Evolutionary conservation across 371 early-diverging fungal species (phyloP), one percentile per base, ranked within the genome.

Genomic region (Apophysomyces ossiformis): DNA sequence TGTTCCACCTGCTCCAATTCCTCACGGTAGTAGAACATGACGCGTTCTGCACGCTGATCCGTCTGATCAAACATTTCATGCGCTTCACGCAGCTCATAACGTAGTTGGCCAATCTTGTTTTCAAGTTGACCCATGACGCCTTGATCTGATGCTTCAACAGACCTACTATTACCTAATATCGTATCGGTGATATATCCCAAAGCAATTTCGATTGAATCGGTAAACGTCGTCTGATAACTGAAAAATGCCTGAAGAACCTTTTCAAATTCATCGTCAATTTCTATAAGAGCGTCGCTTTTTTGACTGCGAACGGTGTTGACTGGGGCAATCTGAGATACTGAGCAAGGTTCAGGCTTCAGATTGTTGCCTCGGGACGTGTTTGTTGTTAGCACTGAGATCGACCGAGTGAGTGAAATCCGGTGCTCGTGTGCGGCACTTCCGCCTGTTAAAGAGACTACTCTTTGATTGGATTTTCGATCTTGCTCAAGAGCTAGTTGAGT

Each of bases 31-130:
- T 78, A 74, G 41, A 81, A 70, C 77, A 85, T 80, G 35, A 84
- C 85, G 39, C 80, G 79, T 59, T 82, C 83, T 9, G 79, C 78
- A 16, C 83, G 73, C 39, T 85, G 78, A 46, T 86, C 85, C 5
- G 88, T 82, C 11, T 73, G 70, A 68, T 83, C 84, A 69, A 87
- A 75, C 73, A 87, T 82, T 35, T 85, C 84, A 54, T 86, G 84
- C 0, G 86, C 85, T 65, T 85, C 83, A 26, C 80, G 78, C 8
- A 87, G 67, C 41, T 87, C 85, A 32, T 66, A 76, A 15, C 83
- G 78, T n/a, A 86, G 66, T 37, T 73, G 76, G 15, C 72, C 72
- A 8, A 83, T 78, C 4, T 70, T 78, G 0, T 60, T 62, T 32
- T 75, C 69, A 0, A 80, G 56, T 7, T 43, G 68, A 15, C 44